These are phyloP conservation scores for Larix kaempferi DNA, from an alignment of 75 land plant species.

Conservation along the genomic window DNA sequence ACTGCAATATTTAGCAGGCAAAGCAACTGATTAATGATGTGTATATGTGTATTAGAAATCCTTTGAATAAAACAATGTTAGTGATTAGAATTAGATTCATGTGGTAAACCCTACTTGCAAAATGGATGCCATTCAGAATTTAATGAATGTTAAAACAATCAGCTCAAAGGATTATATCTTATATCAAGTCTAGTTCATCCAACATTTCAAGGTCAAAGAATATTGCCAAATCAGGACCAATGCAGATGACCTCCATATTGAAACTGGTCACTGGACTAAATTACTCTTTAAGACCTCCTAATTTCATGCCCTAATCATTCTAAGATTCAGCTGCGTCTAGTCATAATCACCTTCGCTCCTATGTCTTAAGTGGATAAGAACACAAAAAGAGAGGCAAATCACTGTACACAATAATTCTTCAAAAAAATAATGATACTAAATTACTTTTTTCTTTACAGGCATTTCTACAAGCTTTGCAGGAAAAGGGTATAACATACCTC, in stretches of 20 bases:
- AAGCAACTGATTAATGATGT: background rate
- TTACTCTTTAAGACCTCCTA: no score
- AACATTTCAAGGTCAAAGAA: no score
- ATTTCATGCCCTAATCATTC: no score
- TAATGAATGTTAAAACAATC: background rate
- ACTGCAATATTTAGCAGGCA: constrained; percentile 38
- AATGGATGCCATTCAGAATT: background rate
- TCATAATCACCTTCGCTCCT: no score
- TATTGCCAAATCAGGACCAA: no score
- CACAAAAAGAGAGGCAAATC: no score
- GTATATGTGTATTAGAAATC: background rate
- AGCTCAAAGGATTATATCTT: background rate
- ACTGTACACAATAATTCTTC: background rate
- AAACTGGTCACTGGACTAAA: no score
- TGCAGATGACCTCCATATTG: no score
- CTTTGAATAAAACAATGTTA: background rate
- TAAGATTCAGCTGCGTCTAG: no score
- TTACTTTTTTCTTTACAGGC: background rate
- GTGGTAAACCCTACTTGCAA: background rate
- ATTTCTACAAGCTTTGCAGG: background rate
- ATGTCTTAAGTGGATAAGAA: no score
- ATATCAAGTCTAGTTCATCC: no score
- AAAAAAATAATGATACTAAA: background rate
- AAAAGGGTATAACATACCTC: constrained; percentile 52
- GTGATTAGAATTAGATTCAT: background rate